Base-by-base conservation (phyloP, 2,329 filamentous ascomycete species). In the Monosporascus ibericus region DNA sequence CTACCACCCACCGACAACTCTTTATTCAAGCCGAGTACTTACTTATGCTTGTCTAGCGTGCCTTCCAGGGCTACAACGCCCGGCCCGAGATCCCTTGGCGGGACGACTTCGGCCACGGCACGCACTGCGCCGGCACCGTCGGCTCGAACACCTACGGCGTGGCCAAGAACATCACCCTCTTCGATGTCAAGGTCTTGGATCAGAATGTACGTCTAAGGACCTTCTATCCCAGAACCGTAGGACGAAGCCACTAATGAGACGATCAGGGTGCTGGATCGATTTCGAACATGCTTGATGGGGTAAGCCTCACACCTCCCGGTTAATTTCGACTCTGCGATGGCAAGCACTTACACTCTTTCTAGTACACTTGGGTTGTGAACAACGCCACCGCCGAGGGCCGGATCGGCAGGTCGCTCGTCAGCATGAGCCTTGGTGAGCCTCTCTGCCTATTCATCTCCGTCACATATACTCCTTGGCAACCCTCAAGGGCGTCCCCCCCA, bases 91-190 rank as follows among this genome's bases (percentile, higher is more conserved):
- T 25, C 14, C 22, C 22, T 56, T 11, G 51, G 17, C 2, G 50
- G 49, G 58, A 61, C 39, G 55, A 55, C 15, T 58, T 66, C 44
- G 71, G 71, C 9, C 72, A 74, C 53, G 70, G 71, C 34, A 72
- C 72, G 6, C 71, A 73, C 39, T 55, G 58, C 17, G 56, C 60
- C 2, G 60, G 56, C 30, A 58, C 50, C 17, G 50, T 59, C 17
- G 60, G 47, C 14, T 52, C 55, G 27, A 52, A 51, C 11, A 58
- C 53, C 30, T 58, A 58, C 40, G 60, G 60, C 47, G 60, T 63
- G 27, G 60, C 60, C 39, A 61, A 58, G 48, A 59, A 61, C 47
- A 44, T 58, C n/a, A 55, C 54, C 17, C 20, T 63, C 18, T 48
- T 63, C 52, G 54, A 53, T 2, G 54, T 56, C 46, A 61, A 58